Evolutionary conservation across 2,329 filamentous ascomycete species (phyloP), one percentile per base, ranked within the genome.

Genomic region (Pyrenochaeta sp.): DNA sequence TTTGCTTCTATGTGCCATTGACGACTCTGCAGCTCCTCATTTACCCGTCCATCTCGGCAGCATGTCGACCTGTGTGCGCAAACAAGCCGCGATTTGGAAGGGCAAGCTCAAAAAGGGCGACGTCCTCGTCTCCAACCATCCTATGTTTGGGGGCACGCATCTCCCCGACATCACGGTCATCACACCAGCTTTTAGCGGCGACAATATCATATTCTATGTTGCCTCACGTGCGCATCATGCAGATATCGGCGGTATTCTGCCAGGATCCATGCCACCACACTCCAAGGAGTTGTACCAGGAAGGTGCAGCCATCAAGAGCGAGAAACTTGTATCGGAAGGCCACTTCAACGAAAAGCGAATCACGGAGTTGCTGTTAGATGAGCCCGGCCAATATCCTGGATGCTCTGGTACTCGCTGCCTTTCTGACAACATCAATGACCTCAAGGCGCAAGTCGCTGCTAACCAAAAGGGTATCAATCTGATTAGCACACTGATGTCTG

Each of bases 381-480:
- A 93, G 62, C 92, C 92, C 0, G 90, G 90, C 0, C 82, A 89
- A 66, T 88, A 91, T 64, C 87, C 88, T 0, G 92, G 90, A 1
- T 95, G 91, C 78, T 89, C 86, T 52, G 92, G 91, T 2, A 93
- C 92, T 0, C 83, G 92, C 43, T 92, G 91, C 72, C 81, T 96
- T 1, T 88, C 86, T 9, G 92, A 96, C 75, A 96, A 96, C 72
- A 83, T 96, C 64, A 93, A 92, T 51, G 92, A 96, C 72, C 82
- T 96, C 40, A 93, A 93, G 75, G 92, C 92, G 0, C 92, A 96
- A 73, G 89, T 95, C 12, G 91, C 92, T 0, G 91, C 92, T 12
- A 96, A 96, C 70, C 90, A 92, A 67, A 93, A 93, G 67, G 92
- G 92, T 8, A 94, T 94, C 70, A 88, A 87, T 36, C 81, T 94